Conservation (phyloP, 495 filamentous ascomycete species). For the Trichoderma parareesei region DNA sequence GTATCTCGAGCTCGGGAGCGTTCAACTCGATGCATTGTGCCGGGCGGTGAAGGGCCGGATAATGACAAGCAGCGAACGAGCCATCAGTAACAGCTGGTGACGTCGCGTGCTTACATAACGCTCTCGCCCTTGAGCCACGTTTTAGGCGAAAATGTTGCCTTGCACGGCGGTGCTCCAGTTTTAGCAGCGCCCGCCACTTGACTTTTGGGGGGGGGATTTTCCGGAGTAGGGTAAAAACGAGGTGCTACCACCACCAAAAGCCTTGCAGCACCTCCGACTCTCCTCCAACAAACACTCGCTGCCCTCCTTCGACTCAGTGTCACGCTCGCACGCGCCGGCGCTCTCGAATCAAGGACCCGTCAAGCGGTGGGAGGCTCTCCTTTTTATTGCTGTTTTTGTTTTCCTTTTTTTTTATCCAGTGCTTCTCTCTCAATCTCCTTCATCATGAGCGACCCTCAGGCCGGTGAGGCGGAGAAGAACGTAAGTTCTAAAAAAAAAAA, state of each 20-base stretch:
- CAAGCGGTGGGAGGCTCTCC: not conserved
- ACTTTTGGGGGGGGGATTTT: too few species aligned
- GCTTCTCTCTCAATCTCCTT: constrained; percentile 17
- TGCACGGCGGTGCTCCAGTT: not conserved
- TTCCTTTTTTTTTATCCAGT: constrained; percentile 5
- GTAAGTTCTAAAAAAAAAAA: constrained; percentile 36
- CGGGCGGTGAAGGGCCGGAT: not conserved
- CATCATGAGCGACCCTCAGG: constrained; percentile 85
- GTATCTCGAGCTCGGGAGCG: not conserved
- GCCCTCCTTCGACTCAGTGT: constrained; percentile 7
- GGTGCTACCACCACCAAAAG: constrained; percentile 1
- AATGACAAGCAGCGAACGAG: not conserved
- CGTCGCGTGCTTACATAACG: constrained; percentile 2
- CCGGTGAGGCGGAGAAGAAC: constrained; percentile 96
- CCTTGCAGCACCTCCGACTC: not conserved
- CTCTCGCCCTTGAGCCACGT: not conserved
- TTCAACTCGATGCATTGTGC: not conserved
- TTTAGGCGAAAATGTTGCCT: not conserved
- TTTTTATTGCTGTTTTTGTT: too few species aligned
- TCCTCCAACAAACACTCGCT: constrained; percentile 5
- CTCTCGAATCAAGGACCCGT: not conserved
- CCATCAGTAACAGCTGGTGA: not conserved
- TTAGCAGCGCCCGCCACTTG: not conserved
- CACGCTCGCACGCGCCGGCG: constrained; percentile 9
- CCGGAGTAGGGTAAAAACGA: constrained; percentile 2